Percentiles rank a stretch among this genome's conserved stretches.
phyloP scores from a whole-genome alignment of 768 basidiomycete genomes.

The Hygrocybe punicea region DNA sequence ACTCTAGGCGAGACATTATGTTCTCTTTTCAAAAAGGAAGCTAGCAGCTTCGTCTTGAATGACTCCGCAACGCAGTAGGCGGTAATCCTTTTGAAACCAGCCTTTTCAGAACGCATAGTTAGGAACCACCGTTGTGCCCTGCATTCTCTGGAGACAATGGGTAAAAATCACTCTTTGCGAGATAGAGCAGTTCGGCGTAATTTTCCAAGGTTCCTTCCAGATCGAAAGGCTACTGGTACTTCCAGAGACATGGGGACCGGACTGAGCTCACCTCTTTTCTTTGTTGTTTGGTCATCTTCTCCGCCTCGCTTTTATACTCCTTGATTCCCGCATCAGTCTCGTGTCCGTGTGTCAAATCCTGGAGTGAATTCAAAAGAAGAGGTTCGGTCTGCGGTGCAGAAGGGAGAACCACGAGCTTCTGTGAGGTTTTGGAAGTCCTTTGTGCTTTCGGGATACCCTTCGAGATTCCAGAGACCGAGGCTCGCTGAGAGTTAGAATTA shows the following conservation, averaged over 20 bases:
- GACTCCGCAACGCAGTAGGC: conserved; percentile 87
- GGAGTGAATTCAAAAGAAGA: conserved; percentile 43
- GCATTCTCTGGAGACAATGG: background rate
- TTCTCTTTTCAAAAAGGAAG: conserved; percentile 85
- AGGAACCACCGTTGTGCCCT: background rate
- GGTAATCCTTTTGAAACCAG: conserved; percentile 62
- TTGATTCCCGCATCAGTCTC: conserved; percentile 65
- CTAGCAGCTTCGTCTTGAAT: conserved; percentile 79
- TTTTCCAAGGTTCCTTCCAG: too few relatives aligned
- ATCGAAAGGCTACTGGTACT: too few relatives aligned
- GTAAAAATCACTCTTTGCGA: background rate
- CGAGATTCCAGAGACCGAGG: conserved; percentile 40
- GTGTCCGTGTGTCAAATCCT: conserved; percentile 55
- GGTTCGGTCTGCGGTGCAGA: conserved; percentile 87
- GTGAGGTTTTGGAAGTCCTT: conserved; percentile 85
- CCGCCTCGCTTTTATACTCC: conserved; percentile 81
- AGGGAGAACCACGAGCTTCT: conserved; percentile 86
- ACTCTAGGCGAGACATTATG: conserved; percentile 85
- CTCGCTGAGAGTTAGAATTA: conserved; percentile 24
- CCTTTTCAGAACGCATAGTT: background rate
- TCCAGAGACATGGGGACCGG: background rate
- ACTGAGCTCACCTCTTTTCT: conserved; percentile 45
- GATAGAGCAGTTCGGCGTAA: background rate
- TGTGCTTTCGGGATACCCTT: conserved; percentile 52
- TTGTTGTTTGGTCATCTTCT: conserved; percentile 86